Evolutionary conservation across 2,329 filamentous ascomycete species (phyloP), one percentile per base, ranked within the genome.

Genomic region (Colletotrichum viniferum): DNA sequence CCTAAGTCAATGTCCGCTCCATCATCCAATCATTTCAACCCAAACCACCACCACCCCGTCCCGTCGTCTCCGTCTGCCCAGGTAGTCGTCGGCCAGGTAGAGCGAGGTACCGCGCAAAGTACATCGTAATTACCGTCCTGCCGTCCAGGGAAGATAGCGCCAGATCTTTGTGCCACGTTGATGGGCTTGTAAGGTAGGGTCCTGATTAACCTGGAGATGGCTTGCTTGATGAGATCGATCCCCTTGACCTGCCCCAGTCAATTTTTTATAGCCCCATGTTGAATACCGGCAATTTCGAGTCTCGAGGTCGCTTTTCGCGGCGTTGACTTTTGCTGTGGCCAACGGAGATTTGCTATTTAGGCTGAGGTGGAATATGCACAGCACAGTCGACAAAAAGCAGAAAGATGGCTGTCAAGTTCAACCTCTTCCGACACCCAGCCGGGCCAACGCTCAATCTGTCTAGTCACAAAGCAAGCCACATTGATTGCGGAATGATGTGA

Each of bases 21-120:
- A 64, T 38, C 36, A 36, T 74, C 71, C 71, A 74, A 74, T 74
- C 67, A 52, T 43, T 32, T 52, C 32, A 16, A 56, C n/a, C 63
- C 36, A 67, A 48, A 21, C 32, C 61, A 64, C 32, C 24, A 24
- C 61, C 21, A 36, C 61, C 61, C 61, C 34, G 24, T 64, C 34
- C 21, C 38, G 21, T 21, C 24, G 12, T 62, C n/a, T 18, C 18
- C 32, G 28, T 24, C 60, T 24, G 32, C 14, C 10, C 28, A 62
- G 34, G 60, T 34, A 18, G 36, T 16, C 36, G 36, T 43, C 36
- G 16, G 36, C 36, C 36, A 43, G 36, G 36, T 43, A 43, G 36
- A 43, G 36, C 8, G 36, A 43, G 16, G 36, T 43, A 43, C 36
- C 36, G 36, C 36, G 36, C 36, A 43, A 43, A 43, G 36, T 43